These are phyloP conservation scores for Malus sieversii DNA, from an alignment of 306 rosid genomes.

Conservation along the genomic window DNA sequence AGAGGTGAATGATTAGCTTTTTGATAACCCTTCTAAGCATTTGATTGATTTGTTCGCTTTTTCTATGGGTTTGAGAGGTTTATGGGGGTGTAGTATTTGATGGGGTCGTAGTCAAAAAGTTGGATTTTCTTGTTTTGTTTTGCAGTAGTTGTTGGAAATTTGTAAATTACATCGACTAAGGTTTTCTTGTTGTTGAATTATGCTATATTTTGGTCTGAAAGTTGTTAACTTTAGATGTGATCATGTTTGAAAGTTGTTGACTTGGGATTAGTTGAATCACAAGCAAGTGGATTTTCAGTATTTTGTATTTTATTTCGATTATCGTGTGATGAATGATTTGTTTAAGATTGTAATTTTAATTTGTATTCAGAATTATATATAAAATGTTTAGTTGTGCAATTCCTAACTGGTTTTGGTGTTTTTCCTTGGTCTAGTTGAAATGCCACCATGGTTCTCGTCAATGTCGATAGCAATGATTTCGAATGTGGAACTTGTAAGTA, in stretches of 20 bases:
- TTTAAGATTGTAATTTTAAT: not conserved
- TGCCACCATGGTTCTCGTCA: slow-evolving; percentile 86
- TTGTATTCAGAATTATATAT: not conserved
- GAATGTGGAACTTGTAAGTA: slow-evolving; percentile 77
- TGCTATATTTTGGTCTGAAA: not conserved
- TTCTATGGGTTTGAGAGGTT: slow-evolving; percentile 5
- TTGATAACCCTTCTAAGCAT: slow-evolving; percentile 15
- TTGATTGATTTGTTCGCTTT: not conserved
- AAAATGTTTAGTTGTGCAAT: not conserved
- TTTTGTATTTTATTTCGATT: not conserved
- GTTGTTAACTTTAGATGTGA: not conserved
- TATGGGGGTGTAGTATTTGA: not conserved
- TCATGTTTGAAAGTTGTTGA: not conserved
- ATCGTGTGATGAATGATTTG: not conserved
- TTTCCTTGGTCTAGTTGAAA: slow-evolving; percentile 63
- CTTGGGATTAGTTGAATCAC: not conserved
- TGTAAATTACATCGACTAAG: not conserved
- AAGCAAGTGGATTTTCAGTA: not conserved
- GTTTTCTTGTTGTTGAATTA: not conserved
- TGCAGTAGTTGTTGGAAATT: not conserved
- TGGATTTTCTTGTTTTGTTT: not conserved
- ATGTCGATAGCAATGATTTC: slow-evolving; percentile 67
- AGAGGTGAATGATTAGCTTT: slow-evolving; percentile 49
- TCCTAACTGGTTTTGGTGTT: slow-evolving; percentile 36
- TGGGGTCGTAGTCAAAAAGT: slow-evolving; percentile 32